These are phyloP conservation scores for Kewa caespitosa DNA, from an alignment of 179 eudicot species.

Conservation along the genomic window DNA sequence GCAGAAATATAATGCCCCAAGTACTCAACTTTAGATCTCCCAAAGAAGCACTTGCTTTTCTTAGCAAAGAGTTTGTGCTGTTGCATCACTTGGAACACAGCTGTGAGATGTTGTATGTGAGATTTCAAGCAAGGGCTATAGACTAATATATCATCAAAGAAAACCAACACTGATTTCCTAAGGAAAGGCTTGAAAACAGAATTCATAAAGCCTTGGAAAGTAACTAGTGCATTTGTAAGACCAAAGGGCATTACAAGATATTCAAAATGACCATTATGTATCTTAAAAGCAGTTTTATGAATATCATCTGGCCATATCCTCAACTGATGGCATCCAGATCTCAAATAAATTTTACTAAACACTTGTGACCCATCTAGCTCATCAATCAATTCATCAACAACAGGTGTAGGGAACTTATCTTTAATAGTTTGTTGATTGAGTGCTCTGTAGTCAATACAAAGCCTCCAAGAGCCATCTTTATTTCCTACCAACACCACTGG, in stretches of 20 bases:
- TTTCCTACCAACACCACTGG: not conserved
- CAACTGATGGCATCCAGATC: not conserved
- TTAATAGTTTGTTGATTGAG: not conserved
- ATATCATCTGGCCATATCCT: not conserved
- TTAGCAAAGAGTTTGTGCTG: not conserved
- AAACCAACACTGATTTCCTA: not conserved
- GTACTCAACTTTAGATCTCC: not conserved
- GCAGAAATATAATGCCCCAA: not conserved
- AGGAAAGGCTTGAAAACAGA: not conserved
- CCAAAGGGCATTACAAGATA: not conserved
- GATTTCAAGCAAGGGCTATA: not conserved
- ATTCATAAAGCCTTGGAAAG: not conserved
- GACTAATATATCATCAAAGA: not conserved
- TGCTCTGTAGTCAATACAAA: not conserved
- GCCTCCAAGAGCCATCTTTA: not conserved
- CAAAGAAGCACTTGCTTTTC: not conserved
- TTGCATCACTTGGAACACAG: not conserved
- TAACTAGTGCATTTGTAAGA: not conserved
- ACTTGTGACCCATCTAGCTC: not conserved
- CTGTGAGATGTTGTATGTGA: not conserved
- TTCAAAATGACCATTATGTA: not conserved
- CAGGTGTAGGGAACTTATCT: not conserved
- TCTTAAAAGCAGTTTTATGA: not conserved
- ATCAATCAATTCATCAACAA: not conserved
- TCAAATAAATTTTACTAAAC: not conserved